phyloP scores from a whole-genome alignment of 768 basidiomycete species.

The Tylopilus plumbeoviolaceoides region DNA sequence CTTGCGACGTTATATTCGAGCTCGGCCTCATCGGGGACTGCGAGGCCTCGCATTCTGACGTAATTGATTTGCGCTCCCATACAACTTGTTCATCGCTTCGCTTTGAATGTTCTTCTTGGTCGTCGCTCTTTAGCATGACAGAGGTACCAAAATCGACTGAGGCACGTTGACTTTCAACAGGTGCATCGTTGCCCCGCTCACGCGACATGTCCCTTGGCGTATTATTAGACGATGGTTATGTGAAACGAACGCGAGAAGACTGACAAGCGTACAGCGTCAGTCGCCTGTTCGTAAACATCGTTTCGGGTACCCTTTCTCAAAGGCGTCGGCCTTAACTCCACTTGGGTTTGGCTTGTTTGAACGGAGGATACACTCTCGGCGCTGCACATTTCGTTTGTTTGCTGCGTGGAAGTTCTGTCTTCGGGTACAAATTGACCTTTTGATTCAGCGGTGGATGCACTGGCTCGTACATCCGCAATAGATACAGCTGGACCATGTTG shows the following conservation, averaged over 20 bases:
- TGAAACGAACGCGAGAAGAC: not conserved
- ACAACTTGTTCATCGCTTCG: not conserved
- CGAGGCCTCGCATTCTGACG: not conserved
- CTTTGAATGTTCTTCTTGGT: not conserved
- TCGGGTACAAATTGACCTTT: not conserved
- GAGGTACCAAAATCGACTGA: not conserved
- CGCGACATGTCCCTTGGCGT: not conserved
- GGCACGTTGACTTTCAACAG: not conserved
- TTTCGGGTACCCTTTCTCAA: not conserved
- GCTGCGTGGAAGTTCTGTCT: not conserved
- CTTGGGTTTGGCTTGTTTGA: not conserved
- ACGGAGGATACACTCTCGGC: not conserved
- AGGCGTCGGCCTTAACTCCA: not conserved
- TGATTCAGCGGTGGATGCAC: not conserved
- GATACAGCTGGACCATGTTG: not conserved
- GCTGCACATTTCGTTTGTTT: not conserved
- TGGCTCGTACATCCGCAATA: not conserved
- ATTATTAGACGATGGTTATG: not conserved
- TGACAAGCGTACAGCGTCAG: not conserved
- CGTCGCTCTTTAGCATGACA: not conserved
- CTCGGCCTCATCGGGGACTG: not conserved
- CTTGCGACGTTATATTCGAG: not conserved
- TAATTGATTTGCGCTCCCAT: not conserved
- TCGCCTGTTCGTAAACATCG: not conserved
- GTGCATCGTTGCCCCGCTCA: not conserved